Percentiles rank a stretch among this genome's conserved stretches.
Conservation (phyloP, 768 basidiomycete genomes). For the Auriscalpium vulgare region DNA sequence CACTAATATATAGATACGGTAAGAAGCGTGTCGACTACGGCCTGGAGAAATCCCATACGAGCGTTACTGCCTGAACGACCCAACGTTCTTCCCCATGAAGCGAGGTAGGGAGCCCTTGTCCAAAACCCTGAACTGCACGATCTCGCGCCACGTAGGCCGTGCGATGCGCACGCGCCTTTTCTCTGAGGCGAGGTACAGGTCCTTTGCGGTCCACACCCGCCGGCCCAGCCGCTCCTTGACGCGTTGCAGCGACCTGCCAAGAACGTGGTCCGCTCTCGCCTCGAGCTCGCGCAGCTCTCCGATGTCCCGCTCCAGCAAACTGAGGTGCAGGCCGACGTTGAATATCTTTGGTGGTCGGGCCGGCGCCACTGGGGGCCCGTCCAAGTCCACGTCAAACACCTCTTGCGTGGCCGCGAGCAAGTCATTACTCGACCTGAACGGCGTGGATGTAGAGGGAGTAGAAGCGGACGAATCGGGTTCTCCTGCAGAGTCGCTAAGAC, state of each 20-base stretch:
- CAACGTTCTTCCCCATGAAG: too few species aligned
- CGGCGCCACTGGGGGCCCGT: conserved; percentile 18
- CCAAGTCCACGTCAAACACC: conserved; percentile 27
- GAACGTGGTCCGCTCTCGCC: conserved; percentile 30
- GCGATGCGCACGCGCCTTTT: conserved; percentile 28
- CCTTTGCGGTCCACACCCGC: conserved; percentile 58
- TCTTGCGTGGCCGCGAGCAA: conserved; percentile 1
- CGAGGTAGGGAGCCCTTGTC: too few species aligned
- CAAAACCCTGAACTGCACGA: conserved; percentile 35
- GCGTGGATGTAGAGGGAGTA: conserved; percentile 2
- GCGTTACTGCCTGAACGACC: too few species aligned
- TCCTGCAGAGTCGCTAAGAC: neutral
- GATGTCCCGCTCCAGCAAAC: conserved; percentile 47
- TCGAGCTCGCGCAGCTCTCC: conserved; percentile 39
- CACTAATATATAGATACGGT: too few species aligned
- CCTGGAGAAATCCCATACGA: too few species aligned
- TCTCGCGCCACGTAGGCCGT: conserved; percentile 38
- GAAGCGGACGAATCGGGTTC: neutral
- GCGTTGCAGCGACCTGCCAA: conserved; percentile 48
- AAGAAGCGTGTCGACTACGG: too few species aligned
- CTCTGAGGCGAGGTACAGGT: conserved; percentile 41
- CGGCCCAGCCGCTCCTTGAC: conserved; percentile 73
- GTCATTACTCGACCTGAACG: neutral
- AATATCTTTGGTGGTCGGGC: conserved; percentile 31
- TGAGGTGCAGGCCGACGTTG: conserved; percentile 47